Base-by-base conservation (phyloP, 805 yeast species). In the Candida methanosorbosa region DNA sequence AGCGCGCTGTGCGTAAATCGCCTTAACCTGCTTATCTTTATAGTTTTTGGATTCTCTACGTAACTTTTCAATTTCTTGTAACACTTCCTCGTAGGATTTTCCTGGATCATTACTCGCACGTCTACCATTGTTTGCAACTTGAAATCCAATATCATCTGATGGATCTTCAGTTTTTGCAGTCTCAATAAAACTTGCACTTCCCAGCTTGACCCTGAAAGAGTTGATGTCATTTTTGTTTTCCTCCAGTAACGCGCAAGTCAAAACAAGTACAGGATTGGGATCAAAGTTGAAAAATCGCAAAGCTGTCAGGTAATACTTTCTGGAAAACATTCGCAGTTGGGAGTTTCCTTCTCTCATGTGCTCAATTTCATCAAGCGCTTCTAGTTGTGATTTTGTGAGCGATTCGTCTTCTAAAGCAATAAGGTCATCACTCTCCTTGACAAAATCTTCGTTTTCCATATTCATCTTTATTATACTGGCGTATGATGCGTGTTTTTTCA, bases 251-350 rank as follows among this genome's bases (percentile, higher is more conserved):
- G 54, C 38, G 8, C 40, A 33, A 3, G 69, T 65, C 11, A 63
- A 38, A 2, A 52, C 44, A 8, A 70, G 36, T 0, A 70, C 70
- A 32, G 51, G 58, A 15, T 43, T 42, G 2, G 64, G 40, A 37
- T 72, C 62, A 3, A 76, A 77, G n/a, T 59, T 40, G 44, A 62
- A 72, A 43, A 66, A 70, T 13, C 38, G 49, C 4, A 74, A 32
- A 11, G 66, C 63, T 12, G 54, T 45, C 16, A 50, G 40, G 25
- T 66, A 57, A 38, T 75, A 75, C 1, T 42, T 41, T 35, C 59
- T 59, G 40, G 60, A 59, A 11, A 75, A 44, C 1, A 45, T 41
- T 12, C 49, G 52, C 11, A 75, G 50, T 6, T 41, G 41, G 0
- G 50, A 41, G 43, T 69, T 68, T 9, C 57, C 44, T 9, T 50